Conservation (phyloP, 495 filamentous ascomycete species). For the Annulohypoxylon stygium region DNA sequence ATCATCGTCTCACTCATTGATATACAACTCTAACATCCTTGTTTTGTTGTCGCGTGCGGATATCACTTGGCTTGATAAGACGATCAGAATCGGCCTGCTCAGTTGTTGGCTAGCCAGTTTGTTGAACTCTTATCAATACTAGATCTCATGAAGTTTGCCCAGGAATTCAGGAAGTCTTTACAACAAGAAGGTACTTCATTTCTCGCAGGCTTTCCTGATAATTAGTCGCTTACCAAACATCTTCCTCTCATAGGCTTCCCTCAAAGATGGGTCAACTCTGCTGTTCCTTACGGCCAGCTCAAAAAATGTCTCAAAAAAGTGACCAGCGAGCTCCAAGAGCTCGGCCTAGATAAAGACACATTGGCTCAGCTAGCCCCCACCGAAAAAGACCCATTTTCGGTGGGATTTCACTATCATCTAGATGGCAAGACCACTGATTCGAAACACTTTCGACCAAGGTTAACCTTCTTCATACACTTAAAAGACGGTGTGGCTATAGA, state of each 20-base stretch:
- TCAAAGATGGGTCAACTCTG: conserved; percentile 74
- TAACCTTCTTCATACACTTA: conserved; percentile 68
- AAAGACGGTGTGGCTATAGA: conserved; percentile 66
- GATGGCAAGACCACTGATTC: conserved; percentile 52
- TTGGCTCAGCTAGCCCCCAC: conserved; percentile 64
- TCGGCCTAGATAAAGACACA: conserved; percentile 73
- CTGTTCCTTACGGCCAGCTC: conserved; percentile 78
- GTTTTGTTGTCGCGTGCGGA: background rate
- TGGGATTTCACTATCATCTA: conserved; percentile 61
- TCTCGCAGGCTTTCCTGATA: background rate
- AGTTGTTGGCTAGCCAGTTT: background rate
- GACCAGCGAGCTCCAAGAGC: conserved; percentile 66
- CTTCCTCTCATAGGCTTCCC: conserved; percentile 61
- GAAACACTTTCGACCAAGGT: conserved; percentile 66
- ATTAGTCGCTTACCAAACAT: conserved; percentile 15
- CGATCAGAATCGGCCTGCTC: background rate
- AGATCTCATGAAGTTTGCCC: conserved; percentile 79
- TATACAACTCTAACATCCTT: background rate
- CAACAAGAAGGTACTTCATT: conserved; percentile 60
- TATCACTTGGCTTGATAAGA: conserved; percentile 1
- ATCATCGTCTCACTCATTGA: background rate
- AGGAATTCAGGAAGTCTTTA: conserved; percentile 71
- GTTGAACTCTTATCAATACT: background rate
- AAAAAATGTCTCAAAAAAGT: conserved; percentile 82
- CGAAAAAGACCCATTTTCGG: conserved; percentile 46